These are phyloP conservation scores for Cadophora sp. DNA, from an alignment of 2,329 filamentous ascomycete species.

Conservation along the genomic window DNA sequence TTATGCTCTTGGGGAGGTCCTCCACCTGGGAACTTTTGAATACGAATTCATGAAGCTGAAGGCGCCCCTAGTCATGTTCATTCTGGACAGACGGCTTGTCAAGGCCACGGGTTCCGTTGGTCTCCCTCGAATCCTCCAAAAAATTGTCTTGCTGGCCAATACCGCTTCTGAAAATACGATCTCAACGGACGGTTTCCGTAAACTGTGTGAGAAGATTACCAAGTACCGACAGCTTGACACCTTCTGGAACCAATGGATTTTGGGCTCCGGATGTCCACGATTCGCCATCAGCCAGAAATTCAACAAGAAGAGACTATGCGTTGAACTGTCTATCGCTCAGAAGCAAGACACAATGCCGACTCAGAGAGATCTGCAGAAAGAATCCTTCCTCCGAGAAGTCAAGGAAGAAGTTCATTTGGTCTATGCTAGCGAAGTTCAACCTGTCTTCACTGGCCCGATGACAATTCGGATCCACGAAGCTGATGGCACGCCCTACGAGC, in stretches of 20 bases:
- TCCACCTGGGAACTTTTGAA: conserved; percentile 85
- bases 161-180: conserved; percentile 75
- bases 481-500: conserved; percentile 96
- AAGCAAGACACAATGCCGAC: conserved; percentile 58
- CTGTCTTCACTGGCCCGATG: conserved; percentile 94
- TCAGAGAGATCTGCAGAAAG: conserved; percentile 65
- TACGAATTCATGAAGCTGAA: conserved; percentile 91
- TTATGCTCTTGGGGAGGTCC: conserved; percentile 76
- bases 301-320: conserved; percentile 96
- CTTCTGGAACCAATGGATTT: conserved; percentile 95
- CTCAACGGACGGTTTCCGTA: conserved; percentile 77
- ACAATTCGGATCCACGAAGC: conserved; percentile 98
- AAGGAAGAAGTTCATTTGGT: conserved; percentile 79
- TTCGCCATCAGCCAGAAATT: conserved; percentile 89
- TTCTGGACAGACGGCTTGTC: conserved; percentile 87
- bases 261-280: conserved; percentile 84
- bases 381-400: conserved; percentile 82
- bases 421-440: conserved; percentile 71
- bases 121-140: conserved; percentile 83
- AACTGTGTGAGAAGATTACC: conserved; percentile 85
- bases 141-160: conserved; percentile 85
- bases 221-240: conserved; percentile 80
- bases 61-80: conserved; percentile 88
- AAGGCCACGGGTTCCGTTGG: conserved; percentile 85
- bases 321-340: conserved; percentile 90